These are phyloP conservation scores for Taphrina communis DNA, from an alignment of 1,139 yeast species.

Conservation along the genomic window DNA sequence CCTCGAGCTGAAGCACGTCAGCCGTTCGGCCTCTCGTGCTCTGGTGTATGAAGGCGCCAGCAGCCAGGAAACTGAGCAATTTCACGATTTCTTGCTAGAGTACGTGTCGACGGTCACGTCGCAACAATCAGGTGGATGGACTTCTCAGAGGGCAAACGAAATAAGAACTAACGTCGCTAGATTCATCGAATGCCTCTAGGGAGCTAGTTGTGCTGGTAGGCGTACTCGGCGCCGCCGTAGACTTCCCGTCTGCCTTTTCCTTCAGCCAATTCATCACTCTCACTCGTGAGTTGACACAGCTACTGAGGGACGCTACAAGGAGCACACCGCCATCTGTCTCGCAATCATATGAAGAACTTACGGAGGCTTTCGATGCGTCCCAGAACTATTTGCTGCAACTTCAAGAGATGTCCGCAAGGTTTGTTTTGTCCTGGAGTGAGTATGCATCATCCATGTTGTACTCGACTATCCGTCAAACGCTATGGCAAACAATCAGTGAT, in stretches of 20 bases:
- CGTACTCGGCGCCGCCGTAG: constrained; percentile 15
- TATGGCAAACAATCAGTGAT: constrained; percentile 19
- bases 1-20: constrained; percentile 10
- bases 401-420: constrained; percentile 11
- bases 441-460: background rate
- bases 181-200: background rate
- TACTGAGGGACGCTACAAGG: constrained; percentile 1
- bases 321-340: background rate
- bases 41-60: background rate
- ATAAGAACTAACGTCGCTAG: background rate
- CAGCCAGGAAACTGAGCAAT: background rate
- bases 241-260: background rate
- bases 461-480: background rate
- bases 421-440: constrained; percentile 32
- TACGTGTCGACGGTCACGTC: background rate
- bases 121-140: background rate
- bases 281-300: constrained; percentile 8
- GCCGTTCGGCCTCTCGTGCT: background rate
- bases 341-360: constrained; percentile 5
- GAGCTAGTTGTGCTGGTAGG: constrained; percentile 17
- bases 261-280: constrained; percentile 25
- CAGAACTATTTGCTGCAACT: constrained; percentile 10
- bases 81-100: background rate
- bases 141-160: background rate
- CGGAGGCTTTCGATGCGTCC: background rate